Conservation (phyloP, 2,329 filamentous ascomycete species). For the Dichotomopilus funicola region DNA sequence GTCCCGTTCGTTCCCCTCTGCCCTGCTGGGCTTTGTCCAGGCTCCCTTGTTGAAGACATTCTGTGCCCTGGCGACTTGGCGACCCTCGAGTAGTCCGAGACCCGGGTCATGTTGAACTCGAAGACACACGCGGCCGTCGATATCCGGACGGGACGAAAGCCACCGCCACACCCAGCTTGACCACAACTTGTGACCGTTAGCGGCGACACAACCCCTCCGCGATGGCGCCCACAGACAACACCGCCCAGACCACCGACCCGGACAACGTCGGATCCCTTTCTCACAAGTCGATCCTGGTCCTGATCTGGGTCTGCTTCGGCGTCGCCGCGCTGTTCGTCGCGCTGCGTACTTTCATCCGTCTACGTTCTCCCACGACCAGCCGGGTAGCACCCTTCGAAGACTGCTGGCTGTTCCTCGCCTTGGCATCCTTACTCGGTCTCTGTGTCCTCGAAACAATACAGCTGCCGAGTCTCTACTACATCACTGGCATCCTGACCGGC, state of each 20-base stretch:
- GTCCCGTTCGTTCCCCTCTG: neutral
- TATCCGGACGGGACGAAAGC: neutral
- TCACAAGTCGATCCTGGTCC: constrained; percentile 22
- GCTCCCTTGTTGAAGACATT: neutral
- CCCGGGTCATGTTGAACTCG: constrained; percentile 1
- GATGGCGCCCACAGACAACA: neutral
- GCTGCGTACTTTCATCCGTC: constrained; percentile 26
- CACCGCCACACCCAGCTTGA: neutral
- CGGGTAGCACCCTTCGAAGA: constrained; percentile 24
- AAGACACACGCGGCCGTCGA: neutral
- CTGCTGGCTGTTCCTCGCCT: constrained; percentile 29
- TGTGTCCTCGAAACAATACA: constrained; percentile 26
- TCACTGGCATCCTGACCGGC: constrained; percentile 20
- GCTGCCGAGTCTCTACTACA: constrained; percentile 24
- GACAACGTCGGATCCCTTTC: constrained; percentile 18
- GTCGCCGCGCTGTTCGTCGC: constrained; percentile 25
- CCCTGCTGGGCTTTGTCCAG: neutral
- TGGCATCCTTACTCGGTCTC: constrained; percentile 23
- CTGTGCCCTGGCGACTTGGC: neutral
- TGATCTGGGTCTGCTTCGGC: constrained; percentile 28
- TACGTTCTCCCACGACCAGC: constrained; percentile 19
- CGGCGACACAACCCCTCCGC: neutral
- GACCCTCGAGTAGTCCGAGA: neutral
- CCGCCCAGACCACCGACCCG: neutral
- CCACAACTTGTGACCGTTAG: too few species aligned